Conservation (phyloP, 2,329 filamentous ascomycete genomes). For the Periconia macrospinosa region DNA sequence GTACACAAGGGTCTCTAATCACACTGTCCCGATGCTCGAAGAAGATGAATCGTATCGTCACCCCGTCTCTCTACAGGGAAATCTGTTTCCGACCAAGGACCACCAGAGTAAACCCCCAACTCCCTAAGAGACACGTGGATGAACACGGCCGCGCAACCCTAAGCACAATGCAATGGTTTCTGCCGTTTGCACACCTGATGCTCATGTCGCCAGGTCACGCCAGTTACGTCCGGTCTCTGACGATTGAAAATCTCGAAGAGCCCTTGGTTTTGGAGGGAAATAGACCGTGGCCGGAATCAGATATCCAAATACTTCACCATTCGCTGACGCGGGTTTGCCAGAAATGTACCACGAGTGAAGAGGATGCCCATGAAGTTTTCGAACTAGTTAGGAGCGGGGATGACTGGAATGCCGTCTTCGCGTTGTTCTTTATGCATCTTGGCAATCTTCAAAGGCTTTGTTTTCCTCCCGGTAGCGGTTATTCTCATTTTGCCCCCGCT, state of each 20-base stretch:
- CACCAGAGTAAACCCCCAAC: no score
- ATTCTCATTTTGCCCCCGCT: neutral
- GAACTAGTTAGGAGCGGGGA: neutral
- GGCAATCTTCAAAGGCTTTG: neutral
- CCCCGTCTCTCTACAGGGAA: conserved; percentile 2
- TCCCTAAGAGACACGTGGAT: no score
- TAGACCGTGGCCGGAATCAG: neutral
- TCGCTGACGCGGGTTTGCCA: neutral
- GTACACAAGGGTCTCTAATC: neutral
- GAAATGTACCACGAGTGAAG: neutral
- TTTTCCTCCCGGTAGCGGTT: neutral
- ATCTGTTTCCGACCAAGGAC: neutral
- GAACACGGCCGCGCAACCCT: no score
- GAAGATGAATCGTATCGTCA: conserved; percentile 6
- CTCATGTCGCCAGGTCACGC: conserved; percentile 5
- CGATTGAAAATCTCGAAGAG: neutral
- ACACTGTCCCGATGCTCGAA: conserved; percentile 1
- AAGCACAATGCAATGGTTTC: neutral
- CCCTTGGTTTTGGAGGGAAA: neutral
- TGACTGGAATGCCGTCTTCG: neutral
- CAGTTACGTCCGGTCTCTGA: neutral
- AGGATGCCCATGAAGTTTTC: neutral
- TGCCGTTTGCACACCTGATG: neutral
- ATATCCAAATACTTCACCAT: neutral
- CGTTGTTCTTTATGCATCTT: neutral